Conservation (phyloP, 768 basidiomycete species). For the Russula griseocarnosa region DNA sequence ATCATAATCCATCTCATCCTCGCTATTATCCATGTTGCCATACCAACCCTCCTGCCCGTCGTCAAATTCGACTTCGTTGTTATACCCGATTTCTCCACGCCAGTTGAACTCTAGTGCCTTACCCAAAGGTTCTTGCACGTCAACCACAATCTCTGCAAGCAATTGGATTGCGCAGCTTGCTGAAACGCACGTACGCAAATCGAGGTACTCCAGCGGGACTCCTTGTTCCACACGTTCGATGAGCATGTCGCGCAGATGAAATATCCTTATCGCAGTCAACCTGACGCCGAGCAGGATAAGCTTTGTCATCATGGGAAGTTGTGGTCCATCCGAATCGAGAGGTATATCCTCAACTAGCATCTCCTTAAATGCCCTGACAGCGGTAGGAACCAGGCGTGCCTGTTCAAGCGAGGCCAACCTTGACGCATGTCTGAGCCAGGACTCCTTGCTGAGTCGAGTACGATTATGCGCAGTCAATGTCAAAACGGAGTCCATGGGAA, state of each 20-base stretch:
- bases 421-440: not conserved
- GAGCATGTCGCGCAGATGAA: slow-evolving; percentile 1
- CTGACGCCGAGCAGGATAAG: not conserved
- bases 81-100: no score
- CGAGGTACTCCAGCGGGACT: slow-evolving; percentile 5
- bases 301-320: not conserved
- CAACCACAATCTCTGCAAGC: not conserved
- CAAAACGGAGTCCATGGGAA: not conserved
- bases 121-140: not conserved
- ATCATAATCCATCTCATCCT: no score
- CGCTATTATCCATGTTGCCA: not conserved
- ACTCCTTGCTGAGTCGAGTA: not conserved
- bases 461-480: not conserved
- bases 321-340: not conserved
- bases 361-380: not conserved
- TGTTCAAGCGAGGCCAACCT: not conserved
- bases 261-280: not conserved
- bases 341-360: not conserved
- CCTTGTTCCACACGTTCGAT: not conserved
- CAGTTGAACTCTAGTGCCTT: no score
- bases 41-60: not conserved
- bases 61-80: not conserved
- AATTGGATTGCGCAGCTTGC: not conserved
- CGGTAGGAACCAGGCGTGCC: not conserved
- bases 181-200: not conserved